A percentile compares a stretch with the other conserved stretches of the same genome.
These are phyloP conservation scores for Histomonas meleagridis DNA, from an alignment of 208 protist genomes.

Conservation along the genomic window DNA sequence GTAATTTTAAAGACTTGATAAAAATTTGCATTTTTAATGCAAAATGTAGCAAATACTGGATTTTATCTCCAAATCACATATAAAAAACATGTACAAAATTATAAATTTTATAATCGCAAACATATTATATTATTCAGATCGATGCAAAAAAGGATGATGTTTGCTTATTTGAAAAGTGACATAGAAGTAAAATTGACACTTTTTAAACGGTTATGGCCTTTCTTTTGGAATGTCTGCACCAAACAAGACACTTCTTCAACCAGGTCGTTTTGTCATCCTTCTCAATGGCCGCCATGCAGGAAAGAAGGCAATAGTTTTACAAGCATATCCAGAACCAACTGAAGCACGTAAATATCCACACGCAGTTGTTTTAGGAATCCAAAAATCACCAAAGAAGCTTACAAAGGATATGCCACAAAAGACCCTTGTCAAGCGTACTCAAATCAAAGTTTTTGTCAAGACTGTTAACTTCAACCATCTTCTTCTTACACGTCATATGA, in stretches of 20 bases:
- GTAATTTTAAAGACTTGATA: too few species aligned
- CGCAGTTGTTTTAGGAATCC: neutral
- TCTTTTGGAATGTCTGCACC: too few species aligned
- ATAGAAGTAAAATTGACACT: too few species aligned
- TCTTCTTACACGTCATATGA: neutral
- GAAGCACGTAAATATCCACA: neutral
- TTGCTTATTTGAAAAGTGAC: too few species aligned
- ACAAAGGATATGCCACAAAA: slow-evolving; percentile 14
- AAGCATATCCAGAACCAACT: neutral
- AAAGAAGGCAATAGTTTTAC: neutral
- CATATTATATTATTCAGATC: too few species aligned
- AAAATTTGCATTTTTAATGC: too few species aligned
- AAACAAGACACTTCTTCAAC: neutral
- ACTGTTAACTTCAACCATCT: neutral
- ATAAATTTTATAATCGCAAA: too few species aligned
- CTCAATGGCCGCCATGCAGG: neutral
- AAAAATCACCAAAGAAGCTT: slow-evolving; percentile 15
- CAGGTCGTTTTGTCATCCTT: neutral
- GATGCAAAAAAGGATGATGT: too few species aligned
- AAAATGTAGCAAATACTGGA: too few species aligned
- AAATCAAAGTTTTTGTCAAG: neutral
- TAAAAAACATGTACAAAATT: too few species aligned
- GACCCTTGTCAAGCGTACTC: neutral
- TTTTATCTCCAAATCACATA: too few species aligned
- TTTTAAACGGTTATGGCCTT: too few species aligned